Conservation (phyloP, 2,329 filamentous ascomycete genomes). For the Sclerotinia trifoliorum region DNA sequence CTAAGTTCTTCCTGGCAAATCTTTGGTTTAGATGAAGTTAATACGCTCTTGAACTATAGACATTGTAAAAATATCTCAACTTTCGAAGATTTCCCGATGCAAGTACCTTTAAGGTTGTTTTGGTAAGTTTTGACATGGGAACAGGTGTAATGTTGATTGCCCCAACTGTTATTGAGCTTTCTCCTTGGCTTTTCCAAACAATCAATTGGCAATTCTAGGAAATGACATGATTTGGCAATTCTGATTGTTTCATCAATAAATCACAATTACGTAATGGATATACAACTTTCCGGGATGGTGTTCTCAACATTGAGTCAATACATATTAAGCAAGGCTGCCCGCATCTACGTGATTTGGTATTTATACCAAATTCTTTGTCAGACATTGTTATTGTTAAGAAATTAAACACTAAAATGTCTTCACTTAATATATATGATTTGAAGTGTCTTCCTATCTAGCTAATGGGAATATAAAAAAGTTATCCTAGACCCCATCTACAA, state of each 20-base stretch:
- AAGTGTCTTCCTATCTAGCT: background rate
- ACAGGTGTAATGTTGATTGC: background rate
- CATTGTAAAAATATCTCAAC: too few species aligned
- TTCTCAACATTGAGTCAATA: background rate
- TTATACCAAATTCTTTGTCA: background rate
- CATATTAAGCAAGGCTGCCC: background rate
- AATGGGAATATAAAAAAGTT: background rate
- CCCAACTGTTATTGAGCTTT: background rate
- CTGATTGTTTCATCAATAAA: background rate
- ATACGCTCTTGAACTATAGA: background rate
- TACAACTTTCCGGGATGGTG: background rate
- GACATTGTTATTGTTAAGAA: background rate
- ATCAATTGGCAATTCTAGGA: too few species aligned
- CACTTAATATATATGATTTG: background rate
- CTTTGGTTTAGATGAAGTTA: background rate
- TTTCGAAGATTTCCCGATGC: background rate
- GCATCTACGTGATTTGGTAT: background rate
- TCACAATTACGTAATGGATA: background rate
- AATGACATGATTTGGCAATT: too few species aligned
- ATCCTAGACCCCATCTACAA: background rate
- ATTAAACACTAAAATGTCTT: too few species aligned
- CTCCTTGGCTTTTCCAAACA: background rate
- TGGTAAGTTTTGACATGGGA: background rate
- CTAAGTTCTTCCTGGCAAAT: too few species aligned
- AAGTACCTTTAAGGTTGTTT: background rate